These are phyloP conservation scores for Graphiopsis chlorocephala DNA, from an alignment of 2,329 filamentous ascomycete genomes.

Conservation along the genomic window DNA sequence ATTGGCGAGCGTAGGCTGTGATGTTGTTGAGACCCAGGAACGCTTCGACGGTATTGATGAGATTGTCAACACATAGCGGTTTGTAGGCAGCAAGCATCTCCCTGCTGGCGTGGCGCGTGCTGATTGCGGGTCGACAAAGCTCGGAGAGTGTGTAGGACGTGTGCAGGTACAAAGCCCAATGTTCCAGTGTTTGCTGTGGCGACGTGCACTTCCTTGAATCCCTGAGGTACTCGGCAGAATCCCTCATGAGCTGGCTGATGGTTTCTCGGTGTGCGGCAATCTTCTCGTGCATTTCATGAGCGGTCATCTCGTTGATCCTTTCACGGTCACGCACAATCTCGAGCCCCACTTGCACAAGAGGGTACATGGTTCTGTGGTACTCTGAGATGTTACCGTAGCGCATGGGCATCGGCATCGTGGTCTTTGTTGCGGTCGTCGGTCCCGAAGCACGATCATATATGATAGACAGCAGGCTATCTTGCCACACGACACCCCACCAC, in stretches of 20 bases:
- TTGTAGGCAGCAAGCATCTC: conserved; percentile 50
- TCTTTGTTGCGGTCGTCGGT: conserved; percentile 52
- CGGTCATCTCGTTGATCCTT: conserved; percentile 41
- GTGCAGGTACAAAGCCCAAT: conserved; percentile 60
- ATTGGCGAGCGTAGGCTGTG: conserved; percentile 40
- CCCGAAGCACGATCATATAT: conserved; percentile 61
- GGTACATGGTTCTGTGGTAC: conserved; percentile 58
- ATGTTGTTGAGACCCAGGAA: conserved; percentile 59
- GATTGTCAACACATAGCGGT: conserved; percentile 51
- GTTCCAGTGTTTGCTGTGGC: conserved; percentile 55
- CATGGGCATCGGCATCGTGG: conserved; percentile 41
- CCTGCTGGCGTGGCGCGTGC: conserved; percentile 44
- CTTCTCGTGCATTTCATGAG: conserved; percentile 50
- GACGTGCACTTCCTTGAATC: conserved; percentile 50
- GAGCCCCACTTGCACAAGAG: conserved; percentile 56
- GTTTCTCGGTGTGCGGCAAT: conserved; percentile 58
- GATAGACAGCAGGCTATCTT: conserved; percentile 62
- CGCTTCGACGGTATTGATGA: conserved; percentile 57
- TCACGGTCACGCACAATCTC: conserved; percentile 59
- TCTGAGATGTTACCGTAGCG: conserved; percentile 45
- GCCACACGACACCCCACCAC: conserved; percentile 63
- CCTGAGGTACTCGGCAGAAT: conserved; percentile 57
- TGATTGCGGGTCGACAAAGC: conserved; percentile 60
- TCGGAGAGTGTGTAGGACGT: conserved; percentile 62
- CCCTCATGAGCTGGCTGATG: conserved; percentile 56